Percentiles rank a stretch among this genome's conserved stretches.
phyloP scores from a whole-genome alignment of 2,329 filamentous ascomycete genomes.

The Esteya vermicola region DNA sequence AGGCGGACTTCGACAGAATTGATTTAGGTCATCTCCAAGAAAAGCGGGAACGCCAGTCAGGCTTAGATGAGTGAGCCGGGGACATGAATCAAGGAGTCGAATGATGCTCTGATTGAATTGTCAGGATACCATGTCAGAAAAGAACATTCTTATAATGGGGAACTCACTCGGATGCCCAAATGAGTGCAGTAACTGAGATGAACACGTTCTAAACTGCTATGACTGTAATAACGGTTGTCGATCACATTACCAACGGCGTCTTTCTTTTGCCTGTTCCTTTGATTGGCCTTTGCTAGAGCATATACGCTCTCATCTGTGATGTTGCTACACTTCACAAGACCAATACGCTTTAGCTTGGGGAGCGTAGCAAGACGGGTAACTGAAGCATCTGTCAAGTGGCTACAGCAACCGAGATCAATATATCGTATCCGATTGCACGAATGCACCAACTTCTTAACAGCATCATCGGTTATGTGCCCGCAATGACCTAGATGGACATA shows the following conservation, averaged over 20 bases:
- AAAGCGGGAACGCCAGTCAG: slow-evolving; percentile 90
- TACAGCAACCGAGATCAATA: slow-evolving; percentile 94
- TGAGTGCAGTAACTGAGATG: slow-evolving; percentile 92
- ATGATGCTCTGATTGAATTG: slow-evolving; percentile 60
- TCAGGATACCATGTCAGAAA: neutral
- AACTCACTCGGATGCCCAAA: slow-evolving; percentile 62
- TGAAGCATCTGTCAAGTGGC: slow-evolving; percentile 73
- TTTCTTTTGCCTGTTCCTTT: slow-evolving; percentile 32
- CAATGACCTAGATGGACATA: slow-evolving; percentile 95
- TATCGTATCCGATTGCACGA: slow-evolving; percentile 89
- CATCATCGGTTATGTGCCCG: slow-evolving; percentile 75
- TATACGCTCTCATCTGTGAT: slow-evolving; percentile 87
- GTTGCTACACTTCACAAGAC: slow-evolving; percentile 79
- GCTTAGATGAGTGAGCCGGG: slow-evolving; percentile 83
- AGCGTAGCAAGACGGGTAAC: slow-evolving; percentile 72
- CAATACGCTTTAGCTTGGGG: slow-evolving; percentile 88
- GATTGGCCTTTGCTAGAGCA: slow-evolving; percentile 61
- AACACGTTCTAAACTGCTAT: slow-evolving; percentile 71
- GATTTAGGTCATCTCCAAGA: slow-evolving; percentile 67
- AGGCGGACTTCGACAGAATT: slow-evolving; percentile 77
- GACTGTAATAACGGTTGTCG: slow-evolving; percentile 38
- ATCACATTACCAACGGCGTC: slow-evolving; percentile 32
- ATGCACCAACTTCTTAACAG: slow-evolving; percentile 71
- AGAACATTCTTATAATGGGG: neutral
- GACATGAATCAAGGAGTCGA: slow-evolving; percentile 76